These are phyloP conservation scores for Trichodelitschia bisporula DNA, from an alignment of 495 filamentous ascomycete species.

Conservation along the genomic window DNA sequence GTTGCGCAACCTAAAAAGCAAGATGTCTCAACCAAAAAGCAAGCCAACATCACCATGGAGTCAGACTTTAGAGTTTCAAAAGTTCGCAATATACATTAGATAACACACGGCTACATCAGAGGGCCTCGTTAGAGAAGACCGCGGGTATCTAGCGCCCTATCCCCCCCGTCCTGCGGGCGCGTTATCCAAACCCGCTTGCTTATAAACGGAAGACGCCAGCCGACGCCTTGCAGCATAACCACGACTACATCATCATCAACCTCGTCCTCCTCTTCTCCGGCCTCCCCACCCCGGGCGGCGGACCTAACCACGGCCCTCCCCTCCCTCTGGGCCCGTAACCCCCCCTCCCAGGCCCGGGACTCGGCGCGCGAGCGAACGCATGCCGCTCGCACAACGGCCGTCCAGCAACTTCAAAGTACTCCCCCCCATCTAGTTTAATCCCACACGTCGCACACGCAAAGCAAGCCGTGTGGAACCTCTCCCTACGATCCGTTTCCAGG, in stretches of 20 bases:
- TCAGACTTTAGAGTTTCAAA: no score
- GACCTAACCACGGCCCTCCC: neutral
- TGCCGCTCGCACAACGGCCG: constrained; percentile 66
- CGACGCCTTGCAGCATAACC: no score
- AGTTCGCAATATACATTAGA: no score
- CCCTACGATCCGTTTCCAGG: constrained; percentile 53
- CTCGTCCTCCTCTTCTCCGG: neutral
- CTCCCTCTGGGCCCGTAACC: neutral
- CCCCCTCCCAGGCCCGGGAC: constrained; percentile 2
- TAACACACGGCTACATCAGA: no score
- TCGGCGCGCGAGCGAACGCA: constrained; percentile 35
- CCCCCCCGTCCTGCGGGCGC: no score
- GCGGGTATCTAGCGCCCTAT: no score
- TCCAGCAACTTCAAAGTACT: constrained; percentile 43
- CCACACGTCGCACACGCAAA: constrained; percentile 43
- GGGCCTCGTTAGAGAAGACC: no score
- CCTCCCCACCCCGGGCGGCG: neutral
- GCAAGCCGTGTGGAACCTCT: constrained; percentile 71
- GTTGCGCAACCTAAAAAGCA: no score
- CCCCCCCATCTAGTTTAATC: constrained; percentile 13
- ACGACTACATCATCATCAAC: neutral
- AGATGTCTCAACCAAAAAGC: no score
- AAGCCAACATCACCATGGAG: no score
- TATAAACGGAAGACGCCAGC: no score
- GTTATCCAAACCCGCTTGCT: no score